Percentiles rank a stretch among this genome's conserved stretches.
These are phyloP conservation scores for Paraphaeosphaeria sporulosa DNA, from an alignment of 2,329 filamentous ascomycete species.

Conservation along the genomic window DNA sequence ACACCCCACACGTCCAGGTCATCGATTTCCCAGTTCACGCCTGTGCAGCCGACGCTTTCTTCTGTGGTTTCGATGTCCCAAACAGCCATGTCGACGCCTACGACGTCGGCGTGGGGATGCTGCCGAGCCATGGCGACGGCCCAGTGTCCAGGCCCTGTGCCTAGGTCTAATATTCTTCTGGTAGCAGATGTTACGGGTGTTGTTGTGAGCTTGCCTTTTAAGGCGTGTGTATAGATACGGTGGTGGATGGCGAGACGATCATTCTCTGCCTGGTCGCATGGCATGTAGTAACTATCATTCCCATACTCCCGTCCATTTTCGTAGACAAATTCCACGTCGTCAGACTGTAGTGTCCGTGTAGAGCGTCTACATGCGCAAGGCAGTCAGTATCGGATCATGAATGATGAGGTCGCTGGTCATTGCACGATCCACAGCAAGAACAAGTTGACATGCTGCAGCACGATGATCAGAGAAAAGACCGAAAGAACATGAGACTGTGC, in stretches of 20 bases:
- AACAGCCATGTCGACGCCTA: slow-evolving; percentile 57
- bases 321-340: slow-evolving; percentile 63
- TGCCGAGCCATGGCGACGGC: slow-evolving; percentile 56
- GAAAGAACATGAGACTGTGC: not conserved
- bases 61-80: slow-evolving; percentile 61
- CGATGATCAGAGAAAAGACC: not conserved
- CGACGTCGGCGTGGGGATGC: slow-evolving; percentile 56
- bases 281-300: slow-evolving; percentile 70
- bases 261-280: slow-evolving; percentile 71
- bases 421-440: not conserved
- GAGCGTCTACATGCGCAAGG: slow-evolving; percentile 34
- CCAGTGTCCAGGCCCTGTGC: slow-evolving; percentile 61
- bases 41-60: slow-evolving; percentile 36
- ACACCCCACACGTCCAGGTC: slow-evolving; percentile 46
- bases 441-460: not conserved
- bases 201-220: slow-evolving; percentile 48
- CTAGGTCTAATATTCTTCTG: slow-evolving; percentile 50
- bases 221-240: slow-evolving; percentile 63
- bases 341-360: slow-evolving; percentile 49
- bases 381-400: not conserved
- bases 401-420: not conserved
- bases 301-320: slow-evolving; percentile 70
- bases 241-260: slow-evolving; percentile 68
- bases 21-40: slow-evolving; percentile 48
- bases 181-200: slow-evolving; percentile 35